phyloP scores from a whole-genome alignment of 2,329 filamentous ascomycete genomes.

The Proliferodiscus dingleyae region DNA sequence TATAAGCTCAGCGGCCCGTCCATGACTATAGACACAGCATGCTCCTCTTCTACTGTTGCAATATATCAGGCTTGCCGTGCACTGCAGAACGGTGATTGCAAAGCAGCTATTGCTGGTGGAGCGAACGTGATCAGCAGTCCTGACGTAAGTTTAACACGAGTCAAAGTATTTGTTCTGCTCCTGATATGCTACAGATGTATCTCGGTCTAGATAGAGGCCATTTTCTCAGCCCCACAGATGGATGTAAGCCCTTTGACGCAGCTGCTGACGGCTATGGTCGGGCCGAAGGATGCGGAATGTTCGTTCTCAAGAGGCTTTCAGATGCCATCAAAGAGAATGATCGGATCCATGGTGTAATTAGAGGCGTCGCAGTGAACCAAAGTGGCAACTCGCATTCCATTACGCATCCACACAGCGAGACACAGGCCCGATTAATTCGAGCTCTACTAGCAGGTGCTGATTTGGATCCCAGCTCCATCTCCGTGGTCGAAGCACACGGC shows the following conservation, averaged over 20 bases:
- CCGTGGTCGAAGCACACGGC: not conserved
- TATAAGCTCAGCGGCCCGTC: conserved; percentile 36
- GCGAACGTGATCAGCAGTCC: conserved; percentile 24
- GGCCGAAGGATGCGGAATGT: conserved; percentile 40
- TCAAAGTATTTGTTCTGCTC: not conserved
- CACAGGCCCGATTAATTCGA: not conserved
- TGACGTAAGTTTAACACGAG: not conserved
- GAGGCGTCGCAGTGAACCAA: conserved; percentile 53
- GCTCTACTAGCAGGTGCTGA: not conserved
- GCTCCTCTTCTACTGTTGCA: conserved; percentile 32
- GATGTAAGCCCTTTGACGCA: conserved; percentile 44
- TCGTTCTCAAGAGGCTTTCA: conserved; percentile 43
- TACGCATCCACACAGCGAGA: not conserved
- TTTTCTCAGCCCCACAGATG: conserved; percentile 28
- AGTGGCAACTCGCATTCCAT: conserved; percentile 46
- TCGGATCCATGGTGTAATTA: conserved; percentile 47
- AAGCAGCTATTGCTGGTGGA: conserved; percentile 21
- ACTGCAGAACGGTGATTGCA: conserved; percentile 20
- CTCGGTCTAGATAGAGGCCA: conserved; percentile 10
- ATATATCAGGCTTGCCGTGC: conserved; percentile 35
- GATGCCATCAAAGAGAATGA: conserved; percentile 45
- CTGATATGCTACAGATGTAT: not conserved
- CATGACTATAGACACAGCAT: conserved; percentile 32
- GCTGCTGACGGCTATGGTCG: conserved; percentile 47
- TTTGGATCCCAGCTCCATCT: not conserved